Evolutionary conservation across 129 eudicot genomes (phyloP).

Genomic region (Heracleum sosnowskyi): DNA sequence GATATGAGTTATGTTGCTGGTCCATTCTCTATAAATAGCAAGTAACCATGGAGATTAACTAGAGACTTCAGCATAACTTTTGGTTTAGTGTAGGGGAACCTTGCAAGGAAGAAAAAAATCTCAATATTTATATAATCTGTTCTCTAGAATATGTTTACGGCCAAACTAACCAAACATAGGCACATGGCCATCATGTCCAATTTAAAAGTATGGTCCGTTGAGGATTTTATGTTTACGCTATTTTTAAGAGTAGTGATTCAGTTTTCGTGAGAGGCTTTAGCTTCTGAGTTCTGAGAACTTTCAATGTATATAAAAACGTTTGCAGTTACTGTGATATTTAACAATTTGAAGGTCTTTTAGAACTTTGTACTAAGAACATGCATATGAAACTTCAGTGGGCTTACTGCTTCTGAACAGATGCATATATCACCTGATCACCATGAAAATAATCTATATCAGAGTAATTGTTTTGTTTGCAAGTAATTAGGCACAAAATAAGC

Average conservation of each 20-base stretch:
- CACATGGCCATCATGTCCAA: not conserved
- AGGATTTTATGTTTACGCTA: not conserved
- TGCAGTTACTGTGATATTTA: too few species aligned
- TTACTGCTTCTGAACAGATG: not conserved
- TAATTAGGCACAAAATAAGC: not conserved
- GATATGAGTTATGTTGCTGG: slow-evolving; percentile 2
- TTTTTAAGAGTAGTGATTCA: too few species aligned
- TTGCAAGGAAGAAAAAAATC: slow-evolving; percentile 34
- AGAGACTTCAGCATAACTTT: slow-evolving; percentile 37
- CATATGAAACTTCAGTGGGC: not conserved
- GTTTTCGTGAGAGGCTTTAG: too few species aligned
- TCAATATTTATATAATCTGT: slow-evolving; percentile 9
- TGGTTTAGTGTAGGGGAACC: slow-evolving; percentile 30
- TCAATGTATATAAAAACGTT: too few species aligned
- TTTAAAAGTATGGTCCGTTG: not conserved
- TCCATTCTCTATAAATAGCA: slow-evolving; percentile 18
- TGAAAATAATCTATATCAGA: not conserved
- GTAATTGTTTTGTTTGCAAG: not conserved
- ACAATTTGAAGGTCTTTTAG: too few species aligned
- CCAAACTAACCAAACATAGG: not conserved
- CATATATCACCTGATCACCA: too few species aligned
- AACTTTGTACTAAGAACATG: too few species aligned
- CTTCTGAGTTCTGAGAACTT: too few species aligned
- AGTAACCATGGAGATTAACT: not conserved
- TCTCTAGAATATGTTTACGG: not conserved